A percentile compares a stretch with the other conserved stretches of the same genome.
phyloP scores from a whole-genome alignment of 495 filamentous ascomycete genomes.

The Hyphodiscus hymeniophilus region DNA sequence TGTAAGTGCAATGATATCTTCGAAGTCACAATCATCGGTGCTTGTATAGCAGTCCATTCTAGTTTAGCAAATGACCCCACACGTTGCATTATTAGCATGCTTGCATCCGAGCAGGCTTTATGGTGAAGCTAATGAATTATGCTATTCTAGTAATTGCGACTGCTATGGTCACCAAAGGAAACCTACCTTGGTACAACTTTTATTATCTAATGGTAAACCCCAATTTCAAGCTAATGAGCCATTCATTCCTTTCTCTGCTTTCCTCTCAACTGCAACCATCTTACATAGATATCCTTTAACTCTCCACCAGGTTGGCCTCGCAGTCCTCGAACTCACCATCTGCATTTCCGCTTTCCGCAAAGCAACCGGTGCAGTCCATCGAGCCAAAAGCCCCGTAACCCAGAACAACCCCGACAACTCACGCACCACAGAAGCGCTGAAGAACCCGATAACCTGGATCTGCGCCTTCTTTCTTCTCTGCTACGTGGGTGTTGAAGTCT shows the following conservation, averaged over 20 bases:
- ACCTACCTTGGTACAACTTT: slow-evolving; percentile 53
- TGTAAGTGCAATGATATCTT: too few species aligned
- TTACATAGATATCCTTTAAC: slow-evolving; percentile 25
- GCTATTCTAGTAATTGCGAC: slow-evolving; percentile 82
- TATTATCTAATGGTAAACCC: slow-evolving; percentile 46
- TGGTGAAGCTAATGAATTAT: too few species aligned
- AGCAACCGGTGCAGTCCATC: slow-evolving; percentile 54
- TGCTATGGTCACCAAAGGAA: slow-evolving; percentile 52
- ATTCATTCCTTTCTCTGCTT: background rate
- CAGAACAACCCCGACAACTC: slow-evolving; percentile 24
- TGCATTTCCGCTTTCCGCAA: slow-evolving; percentile 57
- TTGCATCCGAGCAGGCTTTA: too few species aligned
- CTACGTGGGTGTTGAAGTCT: slow-evolving; percentile 83
- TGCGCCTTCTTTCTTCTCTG: slow-evolving; percentile 66
- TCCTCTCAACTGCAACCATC: background rate
- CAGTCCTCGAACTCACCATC: slow-evolving; percentile 49
- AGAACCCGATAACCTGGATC: slow-evolving; percentile 61
- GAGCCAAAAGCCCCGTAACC: slow-evolving; percentile 38
- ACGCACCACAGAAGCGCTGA: slow-evolving; percentile 48
- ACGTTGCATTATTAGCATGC: too few species aligned
- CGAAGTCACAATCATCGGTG: too few species aligned
- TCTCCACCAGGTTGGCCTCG: slow-evolving; percentile 45
- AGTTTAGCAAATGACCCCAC: too few species aligned
- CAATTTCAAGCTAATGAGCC: background rate
- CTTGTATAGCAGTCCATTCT: too few species aligned